Evolutionary conservation across 139 green algal genomes (phyloP).

Genomic region (Asterochloris sp.): DNA sequence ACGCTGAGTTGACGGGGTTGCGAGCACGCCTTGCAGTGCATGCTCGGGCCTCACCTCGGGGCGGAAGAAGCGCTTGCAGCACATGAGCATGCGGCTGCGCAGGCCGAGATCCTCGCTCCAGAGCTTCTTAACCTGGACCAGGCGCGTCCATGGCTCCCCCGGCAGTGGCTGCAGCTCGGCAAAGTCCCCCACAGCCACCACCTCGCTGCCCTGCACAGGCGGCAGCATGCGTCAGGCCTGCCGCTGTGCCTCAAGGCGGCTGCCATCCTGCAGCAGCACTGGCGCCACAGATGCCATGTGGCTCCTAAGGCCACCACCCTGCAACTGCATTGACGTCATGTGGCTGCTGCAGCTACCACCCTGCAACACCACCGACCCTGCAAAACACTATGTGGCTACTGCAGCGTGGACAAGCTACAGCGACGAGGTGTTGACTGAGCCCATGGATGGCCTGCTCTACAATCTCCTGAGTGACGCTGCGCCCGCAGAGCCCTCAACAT

Average conservation of each 20-base stretch:
- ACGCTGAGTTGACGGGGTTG: too few relatives aligned
- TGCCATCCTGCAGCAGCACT: not conserved
- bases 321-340: not conserved
- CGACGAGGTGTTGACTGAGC: too few relatives aligned
- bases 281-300: not conserved
- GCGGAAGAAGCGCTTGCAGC: constrained; percentile 19
- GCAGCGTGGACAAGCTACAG: too few relatives aligned
- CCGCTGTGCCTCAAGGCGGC: not conserved
- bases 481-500: too few relatives aligned
- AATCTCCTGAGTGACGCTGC: too few relatives aligned
- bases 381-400: too few relatives aligned
- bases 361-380: too few relatives aligned
- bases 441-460: too few relatives aligned
- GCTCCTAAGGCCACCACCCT: not conserved
- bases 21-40: too few relatives aligned
- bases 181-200: constrained; percentile 13
- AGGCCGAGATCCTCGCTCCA: constrained; percentile 20
- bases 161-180: constrained; percentile 12
- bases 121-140: constrained; percentile 20
- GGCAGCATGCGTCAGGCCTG: not conserved
- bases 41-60: constrained; percentile 3
- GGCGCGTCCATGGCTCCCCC: constrained; percentile 11
- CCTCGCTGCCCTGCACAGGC: constrained; percentile 1
- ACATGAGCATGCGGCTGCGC: constrained; percentile 16
- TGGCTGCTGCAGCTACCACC: too few relatives aligned